Base-by-base conservation (phyloP, 805 yeast species). In the Ogataea trehaloabstinens region DNA sequence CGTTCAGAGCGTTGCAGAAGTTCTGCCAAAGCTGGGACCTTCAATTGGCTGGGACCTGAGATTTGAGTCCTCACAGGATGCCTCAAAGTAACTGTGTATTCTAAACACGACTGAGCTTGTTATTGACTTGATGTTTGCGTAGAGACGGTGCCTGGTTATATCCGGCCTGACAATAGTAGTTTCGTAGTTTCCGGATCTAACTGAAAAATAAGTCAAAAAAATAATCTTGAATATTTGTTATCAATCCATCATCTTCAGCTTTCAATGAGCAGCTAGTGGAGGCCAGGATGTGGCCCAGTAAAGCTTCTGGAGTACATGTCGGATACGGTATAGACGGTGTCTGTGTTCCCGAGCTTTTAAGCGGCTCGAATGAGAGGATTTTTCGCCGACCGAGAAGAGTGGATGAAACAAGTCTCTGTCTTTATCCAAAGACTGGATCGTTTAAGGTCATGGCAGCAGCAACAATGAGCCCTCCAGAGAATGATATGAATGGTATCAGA, bases 1-100 rank as follows among this genome's bases (percentile, higher is more conserved):
- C 64, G 99, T 93, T 28, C 96, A 89, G 67, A 86, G 90, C 62
- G 97, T 93, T 38, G 99, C 99, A 33, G 96, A 93, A 64, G 79
- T 82, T 37, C 74, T 93, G 60, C 99, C 99, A 33, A 76, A 68
- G 48, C 70, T 88, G 40, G 99, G 99, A 30, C 95, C 93, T 34
- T 60, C 80, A 64, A 91, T 93, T 57, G 93, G 84, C 56, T 93
- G 99, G 99, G 97, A 91, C 62, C 73, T 93, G 61, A 79, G 99
- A 65, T 93, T 93, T 53, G 86, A 85, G 45, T 57, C 63, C 12
- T 48, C 43, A 27, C 56, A 53, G 28, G 64, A 60, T 39, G 64
- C 64, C 6, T 50, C 59, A 20, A 57, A 56, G 46, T 57, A 42
- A 24, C n/a, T n/a, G n/a, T 2, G 8, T 19, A 10, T 24, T 12